Conservation (phyloP, 139 green algal species). For the Eudorina sp. region DNA sequence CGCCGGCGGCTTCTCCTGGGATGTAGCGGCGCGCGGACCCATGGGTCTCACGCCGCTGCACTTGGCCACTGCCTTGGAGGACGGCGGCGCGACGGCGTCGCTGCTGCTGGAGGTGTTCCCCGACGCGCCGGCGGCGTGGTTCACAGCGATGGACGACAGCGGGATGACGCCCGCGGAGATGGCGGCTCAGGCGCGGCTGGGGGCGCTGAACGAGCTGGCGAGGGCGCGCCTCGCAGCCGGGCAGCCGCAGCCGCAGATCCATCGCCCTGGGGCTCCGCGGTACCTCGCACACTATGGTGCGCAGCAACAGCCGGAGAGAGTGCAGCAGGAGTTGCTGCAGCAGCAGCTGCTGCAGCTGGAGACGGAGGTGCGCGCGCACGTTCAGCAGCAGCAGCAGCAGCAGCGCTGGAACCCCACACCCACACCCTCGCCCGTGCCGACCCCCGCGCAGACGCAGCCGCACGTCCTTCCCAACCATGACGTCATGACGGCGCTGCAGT, state of each 20-base stretch:
- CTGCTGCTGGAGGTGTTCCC: slow-evolving; percentile 4
- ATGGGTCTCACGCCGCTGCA: slow-evolving; percentile 29
- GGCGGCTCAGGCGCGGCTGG: neutral
- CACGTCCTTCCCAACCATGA: too few relatives aligned
- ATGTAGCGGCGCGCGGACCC: slow-evolving; percentile 9
- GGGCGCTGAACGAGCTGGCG: neutral
- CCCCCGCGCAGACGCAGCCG: neutral
- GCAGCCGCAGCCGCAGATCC: neutral
- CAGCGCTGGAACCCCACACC: too few relatives aligned
- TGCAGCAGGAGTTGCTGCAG: neutral
- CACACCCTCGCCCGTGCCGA: too few relatives aligned
- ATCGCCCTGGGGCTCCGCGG: too few relatives aligned
- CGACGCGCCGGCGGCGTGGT: neutral
- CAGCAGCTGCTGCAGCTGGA: neutral
- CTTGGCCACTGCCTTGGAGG: neutral
- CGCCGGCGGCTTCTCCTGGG: neutral
- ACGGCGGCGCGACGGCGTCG: slow-evolving; percentile 12
- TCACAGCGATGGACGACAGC: neutral
- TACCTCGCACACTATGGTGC: neutral
- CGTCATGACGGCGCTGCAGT: too few relatives aligned
- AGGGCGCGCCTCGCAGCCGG: neutral
- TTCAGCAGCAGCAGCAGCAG: neutral
- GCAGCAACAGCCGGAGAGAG: neutral
- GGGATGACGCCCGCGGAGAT: slow-evolving; percentile 23
- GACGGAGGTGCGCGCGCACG: neutral